Evolutionary conservation across 2,329 filamentous ascomycete species (phyloP), one percentile per base, ranked within the genome.

Genomic region (Pseudogymnoascus sp.): DNA sequence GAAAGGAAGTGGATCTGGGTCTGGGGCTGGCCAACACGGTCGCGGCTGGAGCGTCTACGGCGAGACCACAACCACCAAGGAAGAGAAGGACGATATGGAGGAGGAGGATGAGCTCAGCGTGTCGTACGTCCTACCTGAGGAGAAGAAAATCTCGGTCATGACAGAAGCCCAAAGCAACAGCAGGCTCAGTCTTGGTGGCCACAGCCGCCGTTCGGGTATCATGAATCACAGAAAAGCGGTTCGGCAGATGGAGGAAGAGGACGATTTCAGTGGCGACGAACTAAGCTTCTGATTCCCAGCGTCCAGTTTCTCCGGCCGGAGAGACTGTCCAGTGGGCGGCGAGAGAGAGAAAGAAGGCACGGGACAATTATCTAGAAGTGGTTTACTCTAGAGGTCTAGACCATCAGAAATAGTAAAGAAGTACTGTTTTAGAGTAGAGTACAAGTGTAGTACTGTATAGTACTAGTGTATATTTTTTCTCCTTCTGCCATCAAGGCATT

Each of bases 11-110:
- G 47, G 47, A 10, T 17, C 29, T 54, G 29, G 26, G 26, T 33
- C 47, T 33, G 29, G 26, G 26, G 17, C 47, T 33, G 47, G 6
- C 29, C 47, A 33, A 21, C 26, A 33, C 5, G 47, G 47, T 26
- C 26, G 29, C 47, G n/a, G 47, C n/a, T 54, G 47, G 47, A 54
- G 47, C 47, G 47, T 54, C 47, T 54, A 54, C 26, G 47, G 47
- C 9, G 47, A 54, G 47, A 9, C 29, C n/a, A 21, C n/a, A n/a
- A 26, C 47, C 29, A 33, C 13, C 26, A 54, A 11, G 15, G 47
- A 3, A 4, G 13, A n/a, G 29, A 29, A 13, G 9, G 47, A 33
- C 17, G 47, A 33, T 33, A 33, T n/a, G 5, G 44, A 54, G 31
- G 47, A 54, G 13, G 47, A 54, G 47, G 47, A 54, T 31, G 47